Percentiles rank a stretch among this genome's conserved stretches.
These are phyloP conservation scores for Sclerotinia sclerotiorum DNA, from an alignment of 2,329 filamentous ascomycete genomes.

Conservation along the genomic window DNA sequence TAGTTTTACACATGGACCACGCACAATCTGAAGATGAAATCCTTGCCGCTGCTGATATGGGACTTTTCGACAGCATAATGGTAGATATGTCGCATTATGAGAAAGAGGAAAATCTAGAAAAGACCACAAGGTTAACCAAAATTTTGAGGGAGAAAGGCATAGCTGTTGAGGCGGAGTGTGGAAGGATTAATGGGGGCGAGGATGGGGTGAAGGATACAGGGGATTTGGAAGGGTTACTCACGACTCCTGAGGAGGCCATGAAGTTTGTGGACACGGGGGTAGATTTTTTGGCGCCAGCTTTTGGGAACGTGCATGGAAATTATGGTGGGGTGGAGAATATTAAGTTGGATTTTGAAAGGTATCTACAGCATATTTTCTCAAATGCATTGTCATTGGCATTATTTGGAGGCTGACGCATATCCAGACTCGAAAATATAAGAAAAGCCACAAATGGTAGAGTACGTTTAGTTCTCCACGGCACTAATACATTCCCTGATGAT, in stretches of 20 bases:
- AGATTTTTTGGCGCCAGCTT: constrained; percentile 65
- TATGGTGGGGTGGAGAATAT: constrained; percentile 48
- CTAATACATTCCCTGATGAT: constrained; percentile 52
- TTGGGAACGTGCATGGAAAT: constrained; percentile 67
- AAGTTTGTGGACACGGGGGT: constrained; percentile 65
- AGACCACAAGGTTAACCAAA: constrained; percentile 57
- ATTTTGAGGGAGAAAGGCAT: constrained; percentile 58
- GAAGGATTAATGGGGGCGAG: constrained; percentile 70
- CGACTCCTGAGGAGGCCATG: constrained; percentile 60
- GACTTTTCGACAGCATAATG: constrained; percentile 71
- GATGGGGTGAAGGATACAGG: constrained; percentile 70
- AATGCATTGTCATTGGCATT: not conserved
- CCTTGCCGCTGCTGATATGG: constrained; percentile 55
- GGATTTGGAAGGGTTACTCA: constrained; percentile 61
- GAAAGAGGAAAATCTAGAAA: constrained; percentile 67
- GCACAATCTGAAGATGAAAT: constrained; percentile 56
- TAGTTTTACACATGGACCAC: constrained; percentile 66
- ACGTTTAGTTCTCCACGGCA: constrained; percentile 55
- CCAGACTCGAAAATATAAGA: constrained; percentile 26
- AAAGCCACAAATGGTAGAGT: constrained; percentile 44
- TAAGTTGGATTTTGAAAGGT: constrained; percentile 44
- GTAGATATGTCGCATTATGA: constrained; percentile 75
- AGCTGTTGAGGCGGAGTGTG: constrained; percentile 66
- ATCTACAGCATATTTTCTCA: not conserved
- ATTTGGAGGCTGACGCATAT: not conserved